Evolutionary conservation across 306 rosid genomes (phyloP), one percentile per base, ranked within the genome.

Genomic region (Cicer bijugum): DNA sequence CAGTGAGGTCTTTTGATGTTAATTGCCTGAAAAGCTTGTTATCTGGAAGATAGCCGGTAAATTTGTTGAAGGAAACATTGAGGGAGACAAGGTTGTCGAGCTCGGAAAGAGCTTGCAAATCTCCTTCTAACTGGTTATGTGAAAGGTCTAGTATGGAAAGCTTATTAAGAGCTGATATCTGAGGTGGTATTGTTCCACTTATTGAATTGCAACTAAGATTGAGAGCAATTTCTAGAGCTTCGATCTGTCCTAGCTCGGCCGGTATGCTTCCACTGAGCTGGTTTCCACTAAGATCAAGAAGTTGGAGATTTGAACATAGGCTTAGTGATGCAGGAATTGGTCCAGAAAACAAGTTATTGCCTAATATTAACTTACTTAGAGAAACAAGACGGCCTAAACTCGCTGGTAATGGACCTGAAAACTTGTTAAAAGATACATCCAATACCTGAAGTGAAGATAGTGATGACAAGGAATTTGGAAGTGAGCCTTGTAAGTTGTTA

Each of bases 211-310:
- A 86, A 69, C 99, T 91, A 11, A 95, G 90, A 57, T 95, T 95
- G 1, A 95, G 87, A 75, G 91, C 88, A 47, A 95, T 95, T 78
- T 91, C 97, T 10, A 95, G 96, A 4, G 88, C 74, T 69, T 84
- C 88, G 6, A 90, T 87, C 38, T 7, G 81, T 12, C 95, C 89
- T 0, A 91, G 80, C 68, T 88, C 96, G n/a, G 72, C 72, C 0
- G 97, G 97, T 42, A 95, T 84, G 60, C 75, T 71, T 51, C 96
- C 97, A 1, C 61, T 82, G 61, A 95, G 88, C 78, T 85, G 79
- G 57, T 95, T 95, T 77, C 86, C 84, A 51, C 99, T 86, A 20
- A 95, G 97, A 81, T 95, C 99, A 84, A 95, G 96, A 75, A 90
- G 75, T 71, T 88, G 96, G n/a, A 95, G 96, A 78, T 85, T 78